phyloP scores from a whole-genome alignment of 768 basidiomycete genomes.

The Wakefieldia striispora region DNA sequence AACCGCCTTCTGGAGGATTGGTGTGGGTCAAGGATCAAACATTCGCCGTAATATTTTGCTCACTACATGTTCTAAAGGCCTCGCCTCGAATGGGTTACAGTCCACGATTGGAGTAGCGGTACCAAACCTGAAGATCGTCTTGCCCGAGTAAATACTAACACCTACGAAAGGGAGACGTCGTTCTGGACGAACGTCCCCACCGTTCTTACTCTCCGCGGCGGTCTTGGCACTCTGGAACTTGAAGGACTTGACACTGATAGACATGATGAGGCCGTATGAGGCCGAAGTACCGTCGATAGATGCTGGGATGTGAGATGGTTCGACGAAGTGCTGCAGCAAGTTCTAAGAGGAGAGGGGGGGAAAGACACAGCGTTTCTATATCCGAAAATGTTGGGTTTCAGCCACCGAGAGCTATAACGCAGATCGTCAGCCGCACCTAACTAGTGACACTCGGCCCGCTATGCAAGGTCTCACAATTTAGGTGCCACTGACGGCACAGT shows the following conservation, averaged over 20 bases:
- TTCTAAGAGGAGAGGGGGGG: not conserved
- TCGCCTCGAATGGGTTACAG: not conserved
- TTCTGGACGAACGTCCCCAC: not conserved
- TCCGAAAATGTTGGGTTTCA: not conserved
- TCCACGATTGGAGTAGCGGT: not conserved
- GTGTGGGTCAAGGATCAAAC: not conserved
- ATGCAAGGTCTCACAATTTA: not conserved
- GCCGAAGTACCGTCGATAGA: slow-evolving; percentile 3
- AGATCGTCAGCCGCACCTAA: slow-evolving; percentile 14
- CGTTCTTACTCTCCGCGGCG: slow-evolving; percentile 3
- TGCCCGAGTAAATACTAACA: not conserved
- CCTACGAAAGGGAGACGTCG: not conserved
- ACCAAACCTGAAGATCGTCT: slow-evolving; percentile 10
- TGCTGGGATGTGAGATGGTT: not conserved
- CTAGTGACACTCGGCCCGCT: not conserved
- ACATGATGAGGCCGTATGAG: slow-evolving; percentile 10
- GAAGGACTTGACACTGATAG: slow-evolving; percentile 12
- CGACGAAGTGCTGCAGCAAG: slow-evolving; percentile 1
- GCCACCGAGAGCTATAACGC: slow-evolving; percentile 3
- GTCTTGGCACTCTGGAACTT: slow-evolving; percentile 7
- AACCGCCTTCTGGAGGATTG: not conserved
- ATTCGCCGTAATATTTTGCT: not conserved
- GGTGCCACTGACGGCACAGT: too few species aligned
- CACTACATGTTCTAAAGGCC: slow-evolving; percentile 7
- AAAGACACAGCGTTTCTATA: slow-evolving; percentile 8